Conservation (phyloP, 345 rosid species). For the rapeseed (Brassica napus) region Da-Ae NC_063451.1:8610001-8610500, state of each 20-base stretch:
- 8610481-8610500: constrained; percentile 23
- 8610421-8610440: background rate
- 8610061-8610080: constrained; percentile 44
- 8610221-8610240: constrained; percentile 36
- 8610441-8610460: constrained; percentile 13
- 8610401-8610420: constrained; percentile 20
- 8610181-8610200: background rate
- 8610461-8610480: constrained; percentile 3
- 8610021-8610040: constrained; percentile 13
- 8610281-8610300: constrained; percentile 1
- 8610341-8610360: constrained; percentile 38
- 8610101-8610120: constrained; percentile 53
- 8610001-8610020: constrained; percentile 27
- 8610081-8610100: constrained; percentile 38
- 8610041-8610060: background rate
- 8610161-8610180: background rate
- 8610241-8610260: constrained; percentile 35
- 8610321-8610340: constrained; percentile 51
- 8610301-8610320: constrained; percentile 45
- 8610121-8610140: background rate
- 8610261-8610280: constrained; percentile 12
- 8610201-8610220: constrained; percentile 46
- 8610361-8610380: constrained; percentile 32
- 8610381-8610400: constrained; percentile 42
- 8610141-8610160: background rate